These are phyloP conservation scores for Aurifilum marmelostoma DNA, from an alignment of 2,329 filamentous ascomycete genomes.

Conservation along the genomic window DNA sequence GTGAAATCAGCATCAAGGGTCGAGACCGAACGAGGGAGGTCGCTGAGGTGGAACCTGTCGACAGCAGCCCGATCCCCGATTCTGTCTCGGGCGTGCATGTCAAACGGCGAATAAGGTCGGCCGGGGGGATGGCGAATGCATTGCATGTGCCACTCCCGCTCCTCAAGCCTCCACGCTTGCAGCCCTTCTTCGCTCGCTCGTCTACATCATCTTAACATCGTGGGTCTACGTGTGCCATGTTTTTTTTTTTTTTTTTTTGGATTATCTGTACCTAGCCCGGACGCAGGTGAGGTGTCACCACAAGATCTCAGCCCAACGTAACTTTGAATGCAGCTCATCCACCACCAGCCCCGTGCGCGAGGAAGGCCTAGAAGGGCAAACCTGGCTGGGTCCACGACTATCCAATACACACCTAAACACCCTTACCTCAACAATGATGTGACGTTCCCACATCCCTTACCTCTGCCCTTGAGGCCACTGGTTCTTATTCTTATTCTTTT, in stretches of 20 bases:
- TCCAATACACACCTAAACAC: constrained; percentile 5
- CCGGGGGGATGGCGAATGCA: constrained; percentile 21
- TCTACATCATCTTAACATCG: constrained; percentile 19
- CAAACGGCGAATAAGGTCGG: constrained; percentile 18
- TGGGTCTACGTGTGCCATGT: constrained; percentile 7
- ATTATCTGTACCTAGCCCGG: background rate
- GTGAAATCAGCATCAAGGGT: constrained; percentile 5
- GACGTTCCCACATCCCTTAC: constrained; percentile 19
- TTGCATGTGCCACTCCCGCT: constrained; percentile 26
- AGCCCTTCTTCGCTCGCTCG: constrained; percentile 3
- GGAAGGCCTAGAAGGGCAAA: constrained; percentile 5
- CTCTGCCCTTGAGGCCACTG: constrained; percentile 10
- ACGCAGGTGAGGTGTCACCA: constrained; percentile 21
- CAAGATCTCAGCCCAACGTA: constrained; percentile 28
- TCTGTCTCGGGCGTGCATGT: constrained; percentile 26
- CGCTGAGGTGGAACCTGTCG: constrained; percentile 18
- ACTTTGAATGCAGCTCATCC: constrained; percentile 14
- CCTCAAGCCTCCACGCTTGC: constrained; percentile 17
- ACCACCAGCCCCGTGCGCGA: background rate
- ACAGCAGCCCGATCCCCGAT: constrained; percentile 27
- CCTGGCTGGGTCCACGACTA: constrained; percentile 23
- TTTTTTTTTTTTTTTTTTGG: background rate
- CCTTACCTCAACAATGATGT: constrained; percentile 20
- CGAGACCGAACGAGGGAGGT: constrained; percentile 20
- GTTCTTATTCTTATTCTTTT: too few species aligned